Evolutionary conservation across 2,329 filamentous ascomycete species (phyloP), one percentile per base, ranked within the genome.

Genomic region (Aulographum hederae): DNA sequence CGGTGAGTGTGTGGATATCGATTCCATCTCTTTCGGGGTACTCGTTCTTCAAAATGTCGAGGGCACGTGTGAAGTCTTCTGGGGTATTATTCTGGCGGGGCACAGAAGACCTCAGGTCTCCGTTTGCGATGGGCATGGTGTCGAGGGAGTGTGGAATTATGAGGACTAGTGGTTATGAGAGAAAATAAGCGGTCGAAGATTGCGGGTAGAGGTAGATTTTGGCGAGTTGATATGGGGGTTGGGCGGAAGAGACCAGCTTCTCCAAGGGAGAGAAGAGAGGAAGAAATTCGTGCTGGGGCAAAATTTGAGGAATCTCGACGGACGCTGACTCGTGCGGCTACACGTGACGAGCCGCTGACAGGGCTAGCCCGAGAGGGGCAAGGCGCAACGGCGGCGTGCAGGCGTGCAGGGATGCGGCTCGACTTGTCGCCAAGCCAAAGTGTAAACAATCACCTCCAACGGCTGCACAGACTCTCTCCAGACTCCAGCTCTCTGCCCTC

Each of bases 11-110:
- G 50, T 82, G 65, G 48, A 91, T 72, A 52, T 82, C 73, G 46
- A 98, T 76, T 37, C 89, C 89, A 71, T 98, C 89, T 45, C 63
- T 67, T 53, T 67, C 66, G 42, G 74, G 53, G 57, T 93, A 94
- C 50, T 86, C 72, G 37, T 57, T 58, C 54, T 78, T 69, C 54
- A 95, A 69, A 43, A 85, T 60, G 50, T 91, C 76, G 40, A 85
- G 60, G 41, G 86, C 89, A 50, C 65, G 76, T 51, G 65, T 62
- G 63, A 67, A 67, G 64, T 91, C 79, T 13, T 30, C 29, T n/a
- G 30, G 34, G 3, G 23, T 29, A 13, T 32, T 15, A 28, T n/a
- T 28, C 15, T 8, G 6, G 27, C 45, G 39, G 32, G 38, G 20
- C 23, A 50, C 63, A 54, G 62, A 56, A 40, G 59, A 58, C 46